Evolutionary conservation across 2,329 filamentous ascomycete genomes (phyloP).

Genomic region (Trichophyton schoenleinii): DNA sequence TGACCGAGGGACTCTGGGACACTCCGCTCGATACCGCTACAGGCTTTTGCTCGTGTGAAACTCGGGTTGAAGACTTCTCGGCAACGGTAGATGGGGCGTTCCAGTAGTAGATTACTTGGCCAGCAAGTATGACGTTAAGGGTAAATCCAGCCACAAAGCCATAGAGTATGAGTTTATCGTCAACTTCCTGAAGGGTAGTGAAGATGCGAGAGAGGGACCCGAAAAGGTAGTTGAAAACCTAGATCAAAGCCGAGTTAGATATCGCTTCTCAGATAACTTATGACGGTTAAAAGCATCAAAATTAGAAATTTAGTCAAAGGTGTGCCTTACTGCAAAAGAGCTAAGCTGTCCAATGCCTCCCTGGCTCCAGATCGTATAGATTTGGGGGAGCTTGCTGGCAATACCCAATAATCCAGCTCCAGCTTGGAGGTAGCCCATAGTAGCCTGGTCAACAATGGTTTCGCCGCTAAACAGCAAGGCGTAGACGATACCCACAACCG

Average conservation of each 20-base stretch:
- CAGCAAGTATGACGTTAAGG: slow-evolving; percentile 76
- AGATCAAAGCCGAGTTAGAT: slow-evolving; percentile 6
- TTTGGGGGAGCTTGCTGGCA: slow-evolving; percentile 88
- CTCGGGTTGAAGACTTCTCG: slow-evolving; percentile 18
- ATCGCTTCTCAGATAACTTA: slow-evolving; percentile 1
- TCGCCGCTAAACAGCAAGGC: slow-evolving; percentile 53
- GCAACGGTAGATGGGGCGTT: slow-evolving; percentile 41
- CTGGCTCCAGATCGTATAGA: slow-evolving; percentile 68
- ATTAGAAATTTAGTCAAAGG: slow-evolving; percentile 1
- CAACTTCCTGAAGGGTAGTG: slow-evolving; percentile 92
- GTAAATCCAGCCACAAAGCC: slow-evolving; percentile 82
- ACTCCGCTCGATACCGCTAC: slow-evolving; percentile 30
- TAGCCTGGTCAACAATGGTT: slow-evolving; percentile 51
- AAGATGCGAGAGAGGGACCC: slow-evolving; percentile 92
- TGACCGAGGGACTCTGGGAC: slow-evolving; percentile 30
- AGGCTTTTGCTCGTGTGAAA: slow-evolving; percentile 16
- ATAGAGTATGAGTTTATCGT: slow-evolving; percentile 91
- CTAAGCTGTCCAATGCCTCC: slow-evolving; percentile 91
- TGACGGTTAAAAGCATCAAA: background rate
- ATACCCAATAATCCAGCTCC: slow-evolving; percentile 72
- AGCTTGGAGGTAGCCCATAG: slow-evolving; percentile 65
- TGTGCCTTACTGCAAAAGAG: slow-evolving; percentile 70
- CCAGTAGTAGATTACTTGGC: slow-evolving; percentile 96
- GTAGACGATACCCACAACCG: slow-evolving; percentile 55
- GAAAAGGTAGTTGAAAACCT: slow-evolving; percentile 97